phyloP scores from a whole-genome alignment of 2,329 filamentous ascomycete genomes.

The Diaporthe sp. region DNA sequence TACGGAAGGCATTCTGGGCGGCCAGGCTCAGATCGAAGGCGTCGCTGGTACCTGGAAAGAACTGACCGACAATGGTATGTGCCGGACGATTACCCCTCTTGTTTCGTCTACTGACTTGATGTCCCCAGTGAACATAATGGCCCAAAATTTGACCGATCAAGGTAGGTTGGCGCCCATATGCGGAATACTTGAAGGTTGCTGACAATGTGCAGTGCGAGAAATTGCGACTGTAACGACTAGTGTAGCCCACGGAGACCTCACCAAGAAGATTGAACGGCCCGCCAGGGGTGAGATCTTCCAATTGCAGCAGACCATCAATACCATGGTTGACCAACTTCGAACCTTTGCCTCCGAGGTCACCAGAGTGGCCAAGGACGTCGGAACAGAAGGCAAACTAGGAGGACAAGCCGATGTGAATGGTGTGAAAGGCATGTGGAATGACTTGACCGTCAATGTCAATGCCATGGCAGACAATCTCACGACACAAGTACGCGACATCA shows the following conservation, averaged over 20 bases:
- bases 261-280: slow-evolving; percentile 86
- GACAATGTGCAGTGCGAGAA: slow-evolving; percentile 73
- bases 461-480: slow-evolving; percentile 91
- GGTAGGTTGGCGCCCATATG: slow-evolving; percentile 55
- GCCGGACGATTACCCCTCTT: slow-evolving; percentile 7
- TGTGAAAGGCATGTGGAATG: slow-evolving; percentile 91
- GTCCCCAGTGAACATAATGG: slow-evolving; percentile 81
- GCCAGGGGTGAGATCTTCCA: slow-evolving; percentile 87
- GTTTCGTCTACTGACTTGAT: slow-evolving; percentile 45
- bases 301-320: slow-evolving; percentile 88
- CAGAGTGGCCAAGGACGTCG: slow-evolving; percentile 85
- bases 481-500: slow-evolving; percentile 94
- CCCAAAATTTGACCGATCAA: slow-evolving; percentile 85
- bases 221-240: slow-evolving; percentile 88
- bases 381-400: slow-evolving; percentile 85
- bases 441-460: slow-evolving; percentile 87
- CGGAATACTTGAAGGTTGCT: neutral
- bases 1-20: slow-evolving; percentile 93
- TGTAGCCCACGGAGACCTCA: slow-evolving; percentile 85
- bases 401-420: slow-evolving; percentile 87
- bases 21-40: slow-evolving; percentile 92
- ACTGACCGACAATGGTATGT: slow-evolving; percentile 84
- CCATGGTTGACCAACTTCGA: slow-evolving; percentile 88
- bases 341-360: slow-evolving; percentile 89
- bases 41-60: slow-evolving; percentile 99